phyloP scores from a whole-genome alignment of 2,329 filamentous ascomycete genomes.

The Albophoma yamanashiensis region DNA sequence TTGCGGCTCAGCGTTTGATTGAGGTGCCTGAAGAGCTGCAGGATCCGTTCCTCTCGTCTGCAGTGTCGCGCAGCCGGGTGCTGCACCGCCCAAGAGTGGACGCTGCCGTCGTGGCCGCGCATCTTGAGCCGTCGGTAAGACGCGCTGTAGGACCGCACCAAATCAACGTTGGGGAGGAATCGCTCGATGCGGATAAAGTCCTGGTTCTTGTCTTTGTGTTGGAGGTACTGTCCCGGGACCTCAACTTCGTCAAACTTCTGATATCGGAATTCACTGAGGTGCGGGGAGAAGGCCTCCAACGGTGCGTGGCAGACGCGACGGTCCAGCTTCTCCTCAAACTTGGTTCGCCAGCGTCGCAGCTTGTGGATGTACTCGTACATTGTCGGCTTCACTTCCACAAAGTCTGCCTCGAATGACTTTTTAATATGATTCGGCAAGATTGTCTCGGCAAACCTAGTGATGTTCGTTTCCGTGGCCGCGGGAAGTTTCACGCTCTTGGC shows the following conservation, averaged over 20 bases:
- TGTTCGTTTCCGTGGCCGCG: constrained; percentile 84
- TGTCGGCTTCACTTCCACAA: constrained; percentile 87
- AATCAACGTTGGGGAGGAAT: constrained; percentile 88
- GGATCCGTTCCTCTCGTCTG: constrained; percentile 83
- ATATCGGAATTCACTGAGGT: constrained; percentile 93
- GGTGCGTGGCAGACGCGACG: constrained; percentile 62
- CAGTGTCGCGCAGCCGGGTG: constrained; percentile 90
- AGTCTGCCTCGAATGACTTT: constrained; percentile 95
- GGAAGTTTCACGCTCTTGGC: constrained; percentile 88
- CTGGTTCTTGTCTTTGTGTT: constrained; percentile 98
- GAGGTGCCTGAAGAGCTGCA: constrained; percentile 95
- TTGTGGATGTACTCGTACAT: constrained; percentile 99
- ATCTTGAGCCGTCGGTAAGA: constrained; percentile 93
- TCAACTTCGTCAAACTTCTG: constrained; percentile 98
- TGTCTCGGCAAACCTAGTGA: constrained; percentile 91
- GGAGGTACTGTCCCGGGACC: constrained; percentile 90
- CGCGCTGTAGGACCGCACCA: constrained; percentile 81
- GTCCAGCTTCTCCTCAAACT: constrained; percentile 96
- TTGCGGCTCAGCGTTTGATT: constrained; percentile 85
- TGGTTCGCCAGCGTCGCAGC: constrained; percentile 87
- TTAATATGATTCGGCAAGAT: constrained; percentile 91
- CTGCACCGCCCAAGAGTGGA: constrained; percentile 95
- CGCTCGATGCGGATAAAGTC: constrained; percentile 97
- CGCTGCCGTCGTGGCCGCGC: constrained; percentile 89
- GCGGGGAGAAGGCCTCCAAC: constrained; percentile 77